phyloP scores from a whole-genome alignment of 495 filamentous ascomycete genomes.

The Hypomontagnella submonticulosa region DNA sequence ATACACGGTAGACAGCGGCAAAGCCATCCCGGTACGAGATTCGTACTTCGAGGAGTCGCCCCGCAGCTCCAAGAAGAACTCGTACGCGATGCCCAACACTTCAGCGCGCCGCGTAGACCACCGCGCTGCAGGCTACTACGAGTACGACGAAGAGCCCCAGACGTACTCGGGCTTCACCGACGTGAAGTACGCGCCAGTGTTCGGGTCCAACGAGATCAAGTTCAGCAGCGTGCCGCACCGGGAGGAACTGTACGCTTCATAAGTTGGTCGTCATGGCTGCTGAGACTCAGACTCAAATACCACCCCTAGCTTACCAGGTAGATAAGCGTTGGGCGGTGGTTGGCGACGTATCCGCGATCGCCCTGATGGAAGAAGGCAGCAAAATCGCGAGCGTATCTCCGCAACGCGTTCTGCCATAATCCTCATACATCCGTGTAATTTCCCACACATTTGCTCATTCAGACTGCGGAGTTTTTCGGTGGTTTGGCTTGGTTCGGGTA shows the following conservation, averaged over 20 bases:
- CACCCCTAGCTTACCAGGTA: not conserved
- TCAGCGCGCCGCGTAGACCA: slow-evolving; percentile 34
- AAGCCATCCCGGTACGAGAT: slow-evolving; percentile 34
- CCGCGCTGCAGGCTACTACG: slow-evolving; percentile 25
- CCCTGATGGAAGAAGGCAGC: slow-evolving; percentile 1
- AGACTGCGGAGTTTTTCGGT: slow-evolving; percentile 40
- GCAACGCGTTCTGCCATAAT: slow-evolving; percentile 15
- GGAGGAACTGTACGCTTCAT: slow-evolving; percentile 24
- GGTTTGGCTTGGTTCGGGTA: too few species aligned
- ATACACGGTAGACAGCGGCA: slow-evolving; percentile 32
- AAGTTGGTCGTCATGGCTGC: not conserved
- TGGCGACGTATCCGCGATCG: not conserved
- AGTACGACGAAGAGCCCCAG: slow-evolving; percentile 32
- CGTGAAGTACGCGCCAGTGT: slow-evolving; percentile 34
- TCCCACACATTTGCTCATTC: slow-evolving; percentile 11
- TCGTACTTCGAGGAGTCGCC: slow-evolving; percentile 36
- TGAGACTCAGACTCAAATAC: not conserved
- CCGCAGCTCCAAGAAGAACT: slow-evolving; percentile 34
- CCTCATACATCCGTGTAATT: slow-evolving; percentile 28
- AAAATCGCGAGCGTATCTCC: slow-evolving; percentile 7
- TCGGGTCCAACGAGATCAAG: slow-evolving; percentile 23
- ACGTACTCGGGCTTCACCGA: slow-evolving; percentile 30
- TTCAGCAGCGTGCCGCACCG: slow-evolving; percentile 28
- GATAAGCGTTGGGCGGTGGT: not conserved
- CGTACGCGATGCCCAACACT: slow-evolving; percentile 40